Evolutionary conservation across 352 stramenopile species (phyloP), one percentile per base, ranked within the genome.

Genomic region (Phytophthora hybrid): DNA sequence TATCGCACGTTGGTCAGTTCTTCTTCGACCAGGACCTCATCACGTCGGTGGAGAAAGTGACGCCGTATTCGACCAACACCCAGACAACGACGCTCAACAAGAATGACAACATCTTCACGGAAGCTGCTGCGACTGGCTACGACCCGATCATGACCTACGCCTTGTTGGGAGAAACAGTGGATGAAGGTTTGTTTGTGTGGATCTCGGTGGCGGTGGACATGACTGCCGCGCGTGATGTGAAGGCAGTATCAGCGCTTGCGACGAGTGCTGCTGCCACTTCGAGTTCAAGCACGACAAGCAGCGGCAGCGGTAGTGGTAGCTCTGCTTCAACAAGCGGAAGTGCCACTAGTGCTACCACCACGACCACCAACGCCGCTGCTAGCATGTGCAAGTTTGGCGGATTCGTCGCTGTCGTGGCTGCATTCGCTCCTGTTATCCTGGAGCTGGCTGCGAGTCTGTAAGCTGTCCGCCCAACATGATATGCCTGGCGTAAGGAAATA

Each of bases 11-110:
- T 9, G 67, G 67, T 26, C 72, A 79, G 52, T 71, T 76, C 53
- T 79, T 73, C 63, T 76, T 78, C 41, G 67, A 79, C 53, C 67
- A 79, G 41, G 56, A 67, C 13, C 58, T 79, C 13, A 74, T 76
- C 32, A 69, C 67, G 21, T 46, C 41, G 4, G 73, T 76, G n/a
- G 58, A 63, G 5, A 39, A 16, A 23, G 58, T 69, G 14, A 11
- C 37, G 0, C 55, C 54, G 2, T 79, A 79, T 41, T 66, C 53
- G 41, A 69, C 66, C 2, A 74, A 76, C 47, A 76, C 41, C 3
- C 46, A 70, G 32, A 5, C n/a, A 3, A 56, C 61, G 10, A 79
- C 63, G 32, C 47, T 74, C 23, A 79, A 79, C 59, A 58, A 37
- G 8, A 29, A 57, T 5, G 69, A 76, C 62, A 51, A 55, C 23